Conservation (phyloP, 805 yeast species). For the Wickerhamomyces silvicola region DNA sequence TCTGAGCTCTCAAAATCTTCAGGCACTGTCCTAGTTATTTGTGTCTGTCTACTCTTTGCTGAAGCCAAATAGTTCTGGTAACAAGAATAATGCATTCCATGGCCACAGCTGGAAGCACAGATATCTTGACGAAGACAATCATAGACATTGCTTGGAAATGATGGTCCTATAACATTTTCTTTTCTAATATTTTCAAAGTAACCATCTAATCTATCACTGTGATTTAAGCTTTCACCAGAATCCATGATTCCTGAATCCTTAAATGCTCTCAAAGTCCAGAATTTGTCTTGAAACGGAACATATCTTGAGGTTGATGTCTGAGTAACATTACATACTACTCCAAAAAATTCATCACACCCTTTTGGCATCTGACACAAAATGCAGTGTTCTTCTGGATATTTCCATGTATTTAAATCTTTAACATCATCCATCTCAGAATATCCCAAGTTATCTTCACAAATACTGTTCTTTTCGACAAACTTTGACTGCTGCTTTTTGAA, state of each 20-base stretch:
- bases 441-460: too few species aligned
- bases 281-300: slow-evolving; percentile 55
- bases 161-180: slow-evolving; percentile 57
- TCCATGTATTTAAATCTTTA: slow-evolving; percentile 44
- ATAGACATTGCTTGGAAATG: slow-evolving; percentile 43
- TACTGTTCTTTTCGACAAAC: slow-evolving; percentile 53
- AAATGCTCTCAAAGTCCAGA: slow-evolving; percentile 62
- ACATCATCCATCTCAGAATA: slow-evolving; percentile 21
- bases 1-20: slow-evolving; percentile 67
- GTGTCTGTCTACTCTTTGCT: slow-evolving; percentile 51
- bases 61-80: slow-evolving; percentile 56
- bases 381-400: slow-evolving; percentile 69
- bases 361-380: slow-evolving; percentile 77
- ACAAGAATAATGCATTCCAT: slow-evolving; percentile 85
- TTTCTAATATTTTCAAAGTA: slow-evolving; percentile 33
- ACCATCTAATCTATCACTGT: slow-evolving; percentile 29
- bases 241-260: slow-evolving; percentile 31
- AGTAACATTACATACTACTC: slow-evolving; percentile 59
- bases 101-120: slow-evolving; percentile 75
- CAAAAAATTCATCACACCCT: slow-evolving; percentile 60
- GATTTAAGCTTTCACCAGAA: slow-evolving; percentile 7
- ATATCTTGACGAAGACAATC: slow-evolving; percentile 6
- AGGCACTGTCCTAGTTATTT: slow-evolving; percentile 77
- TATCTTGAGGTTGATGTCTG: slow-evolving; percentile 54
- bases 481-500: slow-evolving; percentile 72